Evolutionary conservation across 2,329 filamentous ascomycete species (phyloP), one percentile per base, ranked within the genome.

Genomic region (Verticillium klebahnii): DNA sequence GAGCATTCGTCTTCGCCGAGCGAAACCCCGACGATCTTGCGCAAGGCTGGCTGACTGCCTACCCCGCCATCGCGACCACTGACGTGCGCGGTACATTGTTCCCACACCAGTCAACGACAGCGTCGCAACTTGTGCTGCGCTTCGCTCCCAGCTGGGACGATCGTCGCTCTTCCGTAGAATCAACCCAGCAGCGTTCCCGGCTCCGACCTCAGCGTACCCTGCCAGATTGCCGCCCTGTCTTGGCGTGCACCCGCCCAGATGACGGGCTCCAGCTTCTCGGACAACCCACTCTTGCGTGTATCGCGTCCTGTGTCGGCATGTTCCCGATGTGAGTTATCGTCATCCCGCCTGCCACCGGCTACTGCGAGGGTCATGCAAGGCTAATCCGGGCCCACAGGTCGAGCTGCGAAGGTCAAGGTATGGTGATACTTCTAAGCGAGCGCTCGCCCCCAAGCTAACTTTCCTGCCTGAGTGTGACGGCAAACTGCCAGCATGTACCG

Each of bases 401-500:
- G 95, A 64, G 86, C 89, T 64, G 93, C 94, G 60, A 99, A 99
- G 79, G 93, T 98, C 73, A 97, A 96, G 82, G 87, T 89, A 72
- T 70, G 65, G n/a, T 31, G 14, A 57, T 19, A 29, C 14, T 15
- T 25, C n/a, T 25, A 57, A 37, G 12, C 15, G 15, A 32, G 9
- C 11, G 15, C 14, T 9, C 8, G 5, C 9, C 5, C 5, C 54
- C n/a, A 12, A 56, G 25, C 54, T 56, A 56, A 56, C 15, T 25
- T 56, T 57, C 61, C 52, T 19, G 63, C 37, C 29, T 25, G 70
- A 90, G 87, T 99, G 95, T 71, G 95, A 98, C 78, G 94, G 95
- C 64, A 97, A 97, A 75, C 81, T 98, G 40, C 95, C 95, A 12
- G 93, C 93, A 8, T 99, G 95, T 73, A 96, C 93, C 8, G 94